Base-by-base conservation (phyloP, 2,329 filamentous ascomycete species). In the Penicillium sclerotigenum region DNA sequence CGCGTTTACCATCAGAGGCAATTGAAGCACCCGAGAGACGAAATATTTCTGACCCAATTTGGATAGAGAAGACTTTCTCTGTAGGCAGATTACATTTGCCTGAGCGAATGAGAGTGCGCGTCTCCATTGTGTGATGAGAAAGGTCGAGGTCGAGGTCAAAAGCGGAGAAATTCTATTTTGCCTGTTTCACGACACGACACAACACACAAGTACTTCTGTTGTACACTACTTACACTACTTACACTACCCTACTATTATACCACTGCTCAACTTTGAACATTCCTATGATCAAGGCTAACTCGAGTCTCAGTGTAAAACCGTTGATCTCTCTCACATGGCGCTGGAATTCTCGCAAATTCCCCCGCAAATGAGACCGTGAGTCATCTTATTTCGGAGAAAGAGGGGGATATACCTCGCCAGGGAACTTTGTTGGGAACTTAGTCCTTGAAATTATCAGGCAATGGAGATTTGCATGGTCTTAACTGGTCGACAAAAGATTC, bases 31-130 rank as follows among this genome's bases (percentile, higher is more conserved):
- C 87, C 10, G 86, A 88, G 45, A 89, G 73, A 57, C 83, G 79
- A 71, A 89, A 89, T n/a, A 88, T 70, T 65, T 87, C 82, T 4
- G 83, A 85, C 4, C 87, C 86, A 57, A 89, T 86, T 69, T 89
- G 87, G 54, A 89, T 87, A 0, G 86, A 82, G 65, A 89, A 89
- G 4, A 88, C 83, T 68, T 85, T 85, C 47, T 84, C 81, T 2
- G 78, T 72, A 4, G 84, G 84, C 9, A 86, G 60, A 9, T 48
- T 65, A 43, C 64, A 67, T 26, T 56, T 58, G 5, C 28, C 10
- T 11, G 29, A 13, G 20, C 13, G 22, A 41, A 14, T 18, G 31
- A 60, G 20, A n/a, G 46, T 40, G 43, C 40, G 48, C 11, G 1
- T 8, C 3, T 47, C 40, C 50, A 41, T 58, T 16, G 13, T 42